phyloP scores from a whole-genome alignment of 192 early-diverging fungal genomes.

The Thamnidium elegans region DNA sequence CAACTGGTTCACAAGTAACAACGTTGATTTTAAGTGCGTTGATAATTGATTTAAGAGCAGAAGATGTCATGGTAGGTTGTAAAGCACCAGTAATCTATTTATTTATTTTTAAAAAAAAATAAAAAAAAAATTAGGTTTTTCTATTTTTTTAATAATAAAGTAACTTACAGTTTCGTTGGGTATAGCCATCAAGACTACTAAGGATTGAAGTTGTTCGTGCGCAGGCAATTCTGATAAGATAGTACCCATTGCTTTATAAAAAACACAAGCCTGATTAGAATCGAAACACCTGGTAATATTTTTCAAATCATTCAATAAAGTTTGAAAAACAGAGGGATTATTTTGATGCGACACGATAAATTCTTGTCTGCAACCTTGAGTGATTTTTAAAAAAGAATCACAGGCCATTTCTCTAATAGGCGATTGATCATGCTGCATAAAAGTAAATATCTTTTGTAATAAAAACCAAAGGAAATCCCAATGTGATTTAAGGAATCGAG shows the following conservation, averaged over 20 bases:
- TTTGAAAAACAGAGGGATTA: slow-evolving; percentile 12
- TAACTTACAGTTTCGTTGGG: slow-evolving; percentile 24
- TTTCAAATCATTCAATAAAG: slow-evolving; percentile 6
- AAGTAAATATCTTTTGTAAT: slow-evolving; percentile 11
- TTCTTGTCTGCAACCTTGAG: slow-evolving; percentile 21
- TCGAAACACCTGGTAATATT: slow-evolving; percentile 8
- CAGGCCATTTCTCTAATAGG: slow-evolving; percentile 25
- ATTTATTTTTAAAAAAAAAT: too few species aligned
- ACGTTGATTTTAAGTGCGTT: slow-evolving; percentile 21
- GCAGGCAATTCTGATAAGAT: slow-evolving; percentile 14
- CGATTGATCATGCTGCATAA: slow-evolving; percentile 16
- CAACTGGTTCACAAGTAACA: slow-evolving; percentile 8
- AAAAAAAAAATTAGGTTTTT: background rate
- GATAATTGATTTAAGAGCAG: slow-evolving; percentile 7
- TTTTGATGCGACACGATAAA: background rate
- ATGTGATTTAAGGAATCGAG: slow-evolving; percentile 20
- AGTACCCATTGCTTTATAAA: slow-evolving; percentile 27
- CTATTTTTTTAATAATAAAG: background rate
- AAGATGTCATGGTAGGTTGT: background rate
- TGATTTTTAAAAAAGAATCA: slow-evolving; percentile 25
- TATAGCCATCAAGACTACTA: slow-evolving; percentile 10
- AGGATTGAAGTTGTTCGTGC: slow-evolving; percentile 3
- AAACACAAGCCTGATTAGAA: background rate
- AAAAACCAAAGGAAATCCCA: slow-evolving; percentile 16
- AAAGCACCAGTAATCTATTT: slow-evolving; percentile 10